Conservation (phyloP, 1,284 basidiomycete species). For the Boletus mariae region DNA sequence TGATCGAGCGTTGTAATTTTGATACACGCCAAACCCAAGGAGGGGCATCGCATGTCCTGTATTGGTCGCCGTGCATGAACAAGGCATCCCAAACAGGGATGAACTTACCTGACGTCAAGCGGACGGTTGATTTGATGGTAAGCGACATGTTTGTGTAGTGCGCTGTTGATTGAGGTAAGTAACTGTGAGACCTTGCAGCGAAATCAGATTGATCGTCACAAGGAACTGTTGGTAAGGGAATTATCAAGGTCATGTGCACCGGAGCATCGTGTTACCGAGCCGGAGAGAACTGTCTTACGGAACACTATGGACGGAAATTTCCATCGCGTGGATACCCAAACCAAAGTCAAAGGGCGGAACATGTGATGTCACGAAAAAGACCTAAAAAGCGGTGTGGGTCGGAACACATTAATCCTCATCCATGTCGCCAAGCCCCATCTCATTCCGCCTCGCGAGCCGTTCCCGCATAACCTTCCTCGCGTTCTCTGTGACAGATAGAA, state of each 20-base stretch:
- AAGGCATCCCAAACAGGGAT: neutral
- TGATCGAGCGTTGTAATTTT: slow-evolving; percentile 56
- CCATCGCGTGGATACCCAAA: neutral
- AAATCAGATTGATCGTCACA: slow-evolving; percentile 11
- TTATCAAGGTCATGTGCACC: slow-evolving; percentile 2
- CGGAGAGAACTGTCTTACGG: slow-evolving; percentile 5
- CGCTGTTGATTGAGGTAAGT: slow-evolving; percentile 14
- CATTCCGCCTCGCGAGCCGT: slow-evolving; percentile 27
- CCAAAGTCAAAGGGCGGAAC: neutral
- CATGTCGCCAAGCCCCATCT: slow-evolving; percentile 26
- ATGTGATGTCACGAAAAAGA: slow-evolving; percentile 9
- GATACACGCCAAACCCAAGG: slow-evolving; percentile 82
- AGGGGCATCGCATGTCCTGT: slow-evolving; percentile 62
- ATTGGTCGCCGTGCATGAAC: slow-evolving; percentile 5
- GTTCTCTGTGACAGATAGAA: slow-evolving; percentile 45
- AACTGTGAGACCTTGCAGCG: neutral
- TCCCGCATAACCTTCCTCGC: slow-evolving; percentile 37
- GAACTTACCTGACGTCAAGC: slow-evolving; percentile 38
- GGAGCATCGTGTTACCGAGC: neutral
- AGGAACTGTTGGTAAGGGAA: neutral
- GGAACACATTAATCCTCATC: slow-evolving; percentile 25
- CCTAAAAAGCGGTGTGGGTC: slow-evolving; percentile 4
- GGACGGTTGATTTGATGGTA: slow-evolving; percentile 31
- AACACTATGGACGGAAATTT: slow-evolving; percentile 1
- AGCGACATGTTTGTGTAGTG: slow-evolving; percentile 22